A percentile compares a stretch with the other conserved stretches of the same genome.
Conservation (phyloP, 345 rosid species). For the Limnanthes douglasii region DNA sequence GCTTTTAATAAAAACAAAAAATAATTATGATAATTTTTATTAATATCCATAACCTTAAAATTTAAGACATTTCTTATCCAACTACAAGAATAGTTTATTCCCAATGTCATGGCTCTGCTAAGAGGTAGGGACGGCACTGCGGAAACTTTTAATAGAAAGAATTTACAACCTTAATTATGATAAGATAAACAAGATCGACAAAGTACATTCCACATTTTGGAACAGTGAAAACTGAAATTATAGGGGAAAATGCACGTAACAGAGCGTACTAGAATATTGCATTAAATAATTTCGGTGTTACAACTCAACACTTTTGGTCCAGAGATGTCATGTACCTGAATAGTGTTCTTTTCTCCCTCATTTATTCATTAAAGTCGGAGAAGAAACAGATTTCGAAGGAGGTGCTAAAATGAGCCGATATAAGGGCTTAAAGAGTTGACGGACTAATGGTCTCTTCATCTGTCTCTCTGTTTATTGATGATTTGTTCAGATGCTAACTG, state of each 20-base stretch:
- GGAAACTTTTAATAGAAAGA: no score
- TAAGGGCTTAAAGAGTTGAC: slow-evolving; percentile 50
- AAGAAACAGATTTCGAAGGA: slow-evolving; percentile 62
- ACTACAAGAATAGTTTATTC: no score
- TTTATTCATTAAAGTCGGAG: slow-evolving; percentile 56
- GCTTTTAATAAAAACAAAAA: no score
- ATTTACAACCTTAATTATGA: slow-evolving; percentile 28
- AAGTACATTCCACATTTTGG: slow-evolving; percentile 87
- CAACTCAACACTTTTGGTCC: slow-evolving; percentile 63
- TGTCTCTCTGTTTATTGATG: no score
- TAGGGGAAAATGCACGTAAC: slow-evolving; percentile 69
- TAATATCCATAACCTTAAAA: no score
- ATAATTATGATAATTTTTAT: no score
- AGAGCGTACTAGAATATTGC: slow-evolving; percentile 64
- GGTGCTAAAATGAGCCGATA: slow-evolving; percentile 41
- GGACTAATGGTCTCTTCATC: no score
- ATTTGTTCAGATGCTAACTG: no score
- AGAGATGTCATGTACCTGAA: slow-evolving; percentile 54
- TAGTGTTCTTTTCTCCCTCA: slow-evolving; percentile 35
- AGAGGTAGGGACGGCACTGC: slow-evolving; percentile 58
- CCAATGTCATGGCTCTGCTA: slow-evolving; percentile 57
- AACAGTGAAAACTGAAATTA: slow-evolving; percentile 86
- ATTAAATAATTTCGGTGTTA: slow-evolving; percentile 85
- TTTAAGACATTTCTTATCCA: no score
- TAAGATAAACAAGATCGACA: slow-evolving; percentile 61